A percentile compares a stretch with the other conserved stretches of the same genome.
These are phyloP conservation scores for Boletus insuetus DNA, from an alignment of 768 basidiomycete genomes.

Conservation along the genomic window DNA sequence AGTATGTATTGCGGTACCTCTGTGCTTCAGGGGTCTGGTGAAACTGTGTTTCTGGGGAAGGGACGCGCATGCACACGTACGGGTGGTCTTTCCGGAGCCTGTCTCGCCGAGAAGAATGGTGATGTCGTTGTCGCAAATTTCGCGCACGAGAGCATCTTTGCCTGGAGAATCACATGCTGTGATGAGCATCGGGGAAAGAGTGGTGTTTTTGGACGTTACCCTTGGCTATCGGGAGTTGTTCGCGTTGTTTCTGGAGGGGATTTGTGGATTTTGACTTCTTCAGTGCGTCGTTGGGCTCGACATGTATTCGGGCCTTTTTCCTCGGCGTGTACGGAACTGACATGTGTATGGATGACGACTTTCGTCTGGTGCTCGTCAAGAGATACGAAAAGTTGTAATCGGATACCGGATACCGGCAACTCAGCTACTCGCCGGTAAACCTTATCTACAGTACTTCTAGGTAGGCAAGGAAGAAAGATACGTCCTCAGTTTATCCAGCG, in stretches of 20 bases:
- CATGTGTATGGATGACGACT: slow-evolving; percentile 9
- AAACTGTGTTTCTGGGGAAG: slow-evolving; percentile 10
- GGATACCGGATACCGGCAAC: slow-evolving; percentile 20
- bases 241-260: slow-evolving; percentile 59
- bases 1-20: slow-evolving; percentile 96
- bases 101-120: slow-evolving; percentile 94
- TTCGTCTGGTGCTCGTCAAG: too few species aligned
- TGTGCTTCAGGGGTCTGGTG: slow-evolving; percentile 39
- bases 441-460: background rate
- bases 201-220: slow-evolving; percentile 39
- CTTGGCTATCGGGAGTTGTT: slow-evolving; percentile 73
- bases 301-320: slow-evolving; percentile 24
- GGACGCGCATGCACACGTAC: slow-evolving; percentile 49
- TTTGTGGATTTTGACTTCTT: slow-evolving; percentile 8
- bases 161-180: slow-evolving; percentile 40
- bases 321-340: slow-evolving; percentile 19
- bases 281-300: slow-evolving; percentile 18
- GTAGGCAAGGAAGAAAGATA: too few species aligned
- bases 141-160: slow-evolving; percentile 68
- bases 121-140: slow-evolving; percentile 75
- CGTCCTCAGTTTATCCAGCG: slow-evolving; percentile 53
- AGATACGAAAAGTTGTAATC: slow-evolving; percentile 5
- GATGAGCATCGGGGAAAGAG: background rate
- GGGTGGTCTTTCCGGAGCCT: slow-evolving; percentile 97
- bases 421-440: slow-evolving; percentile 5